Evolutionary conservation across 495 filamentous ascomycete species (phyloP), one percentile per base, ranked within the genome.

Genomic region (Hypoxylon trugodes): DNA sequence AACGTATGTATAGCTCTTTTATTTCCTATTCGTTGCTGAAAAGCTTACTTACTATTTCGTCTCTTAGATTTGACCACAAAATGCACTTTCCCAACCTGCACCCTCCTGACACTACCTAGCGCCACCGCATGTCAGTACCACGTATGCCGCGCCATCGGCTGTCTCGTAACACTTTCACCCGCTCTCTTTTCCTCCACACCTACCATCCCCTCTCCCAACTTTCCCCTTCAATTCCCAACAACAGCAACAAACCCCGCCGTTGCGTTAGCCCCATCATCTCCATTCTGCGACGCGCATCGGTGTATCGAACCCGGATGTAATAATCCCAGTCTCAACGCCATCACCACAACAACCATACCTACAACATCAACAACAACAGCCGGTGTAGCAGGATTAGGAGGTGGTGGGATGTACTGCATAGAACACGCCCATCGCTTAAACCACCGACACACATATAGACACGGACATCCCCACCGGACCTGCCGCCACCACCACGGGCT

Each of bases 21-120:
- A 9, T 41, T 41, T 41, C 37, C 13, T n/a, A 16, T 12, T 35
- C 13, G 10, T n/a, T 3, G 3, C 7, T 37, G 1, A n/a, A n/a
- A n/a, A n/a, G n/a, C n/a, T n/a, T n/a, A n/a, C n/a, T n/a, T n/a
- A n/a, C n/a, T n/a, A n/a, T n/a, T n/a, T n/a, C n/a, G n/a, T n/a
- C n/a, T n/a, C n/a, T n/a, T n/a, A 59, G 56, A 59, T 9, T 28
- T 59, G 9, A 42, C 46, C 38, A 30, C 58, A 16, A 56, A 50
- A 45, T 62, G 59, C 51, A 35, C 46, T 6, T 53, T 61, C 58
- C 58, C 58, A 16, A 8, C 16, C 42, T 62, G 59, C 51, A 4
- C 51, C 10, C 59, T 56, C 28, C n/a, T n/a, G 43, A 62, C 51
- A 43, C 59, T 15, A 21, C 13, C 15, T 51, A 26, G 15, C 47